phyloP scores from a whole-genome alignment of 805 yeast species.

The Pichia scutulata region DNA sequence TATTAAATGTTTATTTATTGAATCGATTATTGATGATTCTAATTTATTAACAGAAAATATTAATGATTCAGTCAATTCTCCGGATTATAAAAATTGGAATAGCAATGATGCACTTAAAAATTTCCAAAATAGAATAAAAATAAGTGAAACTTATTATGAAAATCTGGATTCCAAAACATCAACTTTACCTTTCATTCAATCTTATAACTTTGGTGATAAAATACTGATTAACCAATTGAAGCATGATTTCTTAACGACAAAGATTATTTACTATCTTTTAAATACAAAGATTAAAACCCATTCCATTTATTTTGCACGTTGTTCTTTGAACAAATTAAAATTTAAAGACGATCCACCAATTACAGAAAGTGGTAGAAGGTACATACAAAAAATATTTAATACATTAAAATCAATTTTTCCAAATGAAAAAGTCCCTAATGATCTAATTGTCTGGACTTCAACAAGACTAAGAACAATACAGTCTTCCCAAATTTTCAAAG shows the following conservation, averaged over 20 bases:
- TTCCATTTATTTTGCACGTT: constrained; percentile 86
- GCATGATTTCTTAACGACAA: constrained; percentile 82
- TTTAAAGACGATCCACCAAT: constrained; percentile 76
- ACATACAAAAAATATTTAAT: constrained; percentile 56
- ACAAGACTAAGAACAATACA: constrained; percentile 78
- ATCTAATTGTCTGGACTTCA: constrained; percentile 89
- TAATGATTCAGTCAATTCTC: constrained; percentile 76
- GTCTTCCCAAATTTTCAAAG: constrained; percentile 62
- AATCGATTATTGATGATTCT: constrained; percentile 72
- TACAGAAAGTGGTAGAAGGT: constrained; percentile 62
- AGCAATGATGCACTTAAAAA: constrained; percentile 67
- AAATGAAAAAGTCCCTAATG: constrained; percentile 20
- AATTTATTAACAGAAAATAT: constrained; percentile 66
- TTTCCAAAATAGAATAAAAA: constrained; percentile 63
- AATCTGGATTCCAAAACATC: constrained; percentile 46
- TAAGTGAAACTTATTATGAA: constrained; percentile 64
- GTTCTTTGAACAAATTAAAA: constrained; percentile 49
- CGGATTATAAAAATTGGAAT: constrained; percentile 78
- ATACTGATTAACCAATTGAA: constrained; percentile 73
- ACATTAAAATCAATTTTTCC: constrained; percentile 38
- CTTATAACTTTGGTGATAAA: constrained; percentile 84
- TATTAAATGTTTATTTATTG: constrained; percentile 81
- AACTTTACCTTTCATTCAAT: constrained; percentile 67
- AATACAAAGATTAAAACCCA: constrained; percentile 84
- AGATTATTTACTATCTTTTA: constrained; percentile 88